These are phyloP conservation scores for Aspergillus latus DNA, from an alignment of 2,329 filamentous ascomycete genomes.

Conservation along the genomic window DNA sequence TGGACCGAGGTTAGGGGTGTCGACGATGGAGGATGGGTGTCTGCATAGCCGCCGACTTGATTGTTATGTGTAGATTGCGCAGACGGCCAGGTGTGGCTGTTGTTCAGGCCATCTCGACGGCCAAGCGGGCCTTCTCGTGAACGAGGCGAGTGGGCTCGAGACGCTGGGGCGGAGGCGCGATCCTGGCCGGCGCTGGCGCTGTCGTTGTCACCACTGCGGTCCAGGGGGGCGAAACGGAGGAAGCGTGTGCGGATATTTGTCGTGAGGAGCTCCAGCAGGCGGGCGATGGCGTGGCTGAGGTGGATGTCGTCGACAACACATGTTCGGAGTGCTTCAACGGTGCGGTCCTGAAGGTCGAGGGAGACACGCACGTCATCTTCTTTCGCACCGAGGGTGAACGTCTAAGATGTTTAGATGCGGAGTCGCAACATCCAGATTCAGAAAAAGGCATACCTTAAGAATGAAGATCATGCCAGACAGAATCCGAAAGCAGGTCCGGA, in stretches of 20 bases:
- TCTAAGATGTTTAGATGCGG: slow-evolving; percentile 36
- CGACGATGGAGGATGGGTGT: slow-evolving; percentile 25
- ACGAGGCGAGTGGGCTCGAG: slow-evolving; percentile 40
- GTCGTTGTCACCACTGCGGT: slow-evolving; percentile 45
- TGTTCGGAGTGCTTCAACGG: slow-evolving; percentile 58
- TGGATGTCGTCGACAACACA: slow-evolving; percentile 67
- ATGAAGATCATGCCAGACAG: slow-evolving; percentile 65
- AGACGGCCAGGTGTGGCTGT: slow-evolving; percentile 30
- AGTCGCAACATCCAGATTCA: not conserved
- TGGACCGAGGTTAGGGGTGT: slow-evolving; percentile 29
- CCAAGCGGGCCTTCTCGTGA: slow-evolving; percentile 28
- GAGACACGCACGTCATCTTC: slow-evolving; percentile 62
- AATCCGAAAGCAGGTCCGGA: slow-evolving; percentile 65
- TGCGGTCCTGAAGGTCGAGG: slow-evolving; percentile 58
- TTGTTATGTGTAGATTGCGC: slow-evolving; percentile 15
- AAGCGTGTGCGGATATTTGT: slow-evolving; percentile 59
- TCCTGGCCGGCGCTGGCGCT: slow-evolving; percentile 40
- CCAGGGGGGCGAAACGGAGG: slow-evolving; percentile 56
- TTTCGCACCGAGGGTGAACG: slow-evolving; percentile 62
- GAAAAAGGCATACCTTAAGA: slow-evolving; percentile 51
- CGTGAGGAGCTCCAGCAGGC: slow-evolving; percentile 60
- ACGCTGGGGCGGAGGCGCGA: slow-evolving; percentile 34
- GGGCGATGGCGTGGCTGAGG: slow-evolving; percentile 62
- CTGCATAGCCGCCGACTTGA: slow-evolving; percentile 27
- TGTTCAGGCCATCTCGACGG: slow-evolving; percentile 29